Evolutionary conservation across 768 basidiomycete species (phyloP).

Genomic region (Serendipita sp.): DNA sequence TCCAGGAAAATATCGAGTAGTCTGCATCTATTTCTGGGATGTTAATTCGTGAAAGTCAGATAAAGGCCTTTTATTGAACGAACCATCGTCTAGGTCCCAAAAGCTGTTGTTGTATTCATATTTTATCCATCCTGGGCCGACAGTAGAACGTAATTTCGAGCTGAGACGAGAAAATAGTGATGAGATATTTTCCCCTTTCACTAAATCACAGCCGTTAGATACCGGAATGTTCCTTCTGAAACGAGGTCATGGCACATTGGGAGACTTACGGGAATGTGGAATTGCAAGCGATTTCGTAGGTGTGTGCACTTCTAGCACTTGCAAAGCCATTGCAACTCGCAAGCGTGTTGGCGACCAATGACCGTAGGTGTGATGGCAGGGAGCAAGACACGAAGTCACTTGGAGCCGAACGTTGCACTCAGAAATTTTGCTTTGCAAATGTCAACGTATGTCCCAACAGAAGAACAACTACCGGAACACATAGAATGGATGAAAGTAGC

Average conservation of each 20-base stretch:
- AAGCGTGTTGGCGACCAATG: too few relatives aligned
- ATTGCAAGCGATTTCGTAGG: constrained; percentile 59
- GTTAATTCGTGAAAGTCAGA: not conserved
- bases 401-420: not conserved
- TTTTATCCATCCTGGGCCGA: constrained; percentile 70
- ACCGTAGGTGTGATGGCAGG: too few relatives aligned
- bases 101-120: constrained; percentile 64
- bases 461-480: constrained; percentile 22
- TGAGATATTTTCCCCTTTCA: constrained; percentile 47
- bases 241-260: not conserved
- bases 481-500: constrained; percentile 66
- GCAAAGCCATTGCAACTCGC: not conserved
- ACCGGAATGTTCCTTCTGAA: too few relatives aligned
- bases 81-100: constrained; percentile 86
- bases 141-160: constrained; percentile 41
- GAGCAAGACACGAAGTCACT: too few relatives aligned
- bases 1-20: constrained; percentile 72
- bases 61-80: constrained; percentile 5
- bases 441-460: constrained; percentile 18
- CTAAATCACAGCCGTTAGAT: constrained; percentile 20
- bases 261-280: constrained; percentile 49
- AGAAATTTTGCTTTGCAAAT: not conserved
- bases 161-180: constrained; percentile 56
- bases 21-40: constrained; percentile 43
- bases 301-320: constrained; percentile 50